Conservation (phyloP, 352 stramenopile genomes). For the Elongisporangium undulatum region DNA sequence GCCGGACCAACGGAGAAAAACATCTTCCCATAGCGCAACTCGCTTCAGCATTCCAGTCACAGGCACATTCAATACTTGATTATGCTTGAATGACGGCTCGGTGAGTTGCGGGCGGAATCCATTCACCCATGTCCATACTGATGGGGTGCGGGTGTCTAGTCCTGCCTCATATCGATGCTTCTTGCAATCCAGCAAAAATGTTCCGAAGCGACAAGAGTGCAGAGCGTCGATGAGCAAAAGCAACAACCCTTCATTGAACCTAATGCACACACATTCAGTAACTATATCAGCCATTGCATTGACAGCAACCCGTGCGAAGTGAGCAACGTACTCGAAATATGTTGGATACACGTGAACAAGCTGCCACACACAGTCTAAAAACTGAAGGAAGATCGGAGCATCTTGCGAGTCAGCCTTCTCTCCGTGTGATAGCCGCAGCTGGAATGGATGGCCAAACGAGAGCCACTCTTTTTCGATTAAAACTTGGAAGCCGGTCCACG, state of each 20-base stretch:
- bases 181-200: conserved; percentile 96
- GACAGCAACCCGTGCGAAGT: background rate
- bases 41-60: conserved; percentile 57
- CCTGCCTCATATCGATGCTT: conserved; percentile 60
- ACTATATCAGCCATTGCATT: background rate
- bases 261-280: conserved; percentile 6
- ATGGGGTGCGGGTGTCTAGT: conserved; percentile 56
- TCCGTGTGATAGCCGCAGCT: conserved; percentile 68
- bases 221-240: conserved; percentile 94
- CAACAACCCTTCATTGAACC: conserved; percentile 93
- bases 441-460: conserved; percentile 79
- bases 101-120: conserved; percentile 60
- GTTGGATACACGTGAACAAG: conserved; percentile 91
- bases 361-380: conserved; percentile 80
- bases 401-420: conserved; percentile 79
- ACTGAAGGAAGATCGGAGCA: conserved; percentile 84
- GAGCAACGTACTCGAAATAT: conserved; percentile 92
- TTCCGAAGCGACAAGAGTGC: conserved; percentile 97
- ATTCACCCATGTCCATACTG: conserved; percentile 83
- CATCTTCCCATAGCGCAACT: conserved; percentile 58
- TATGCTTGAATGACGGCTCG: conserved; percentile 45
- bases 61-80: conserved; percentile 50
- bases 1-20: conserved; percentile 73
- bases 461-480: conserved; percentile 86
- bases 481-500: conserved; percentile 74